Evolutionary conservation across 139 green algal genomes (phyloP), one percentile per base, ranked within the genome.

Genomic region (Haematococcus lacustris): DNA sequence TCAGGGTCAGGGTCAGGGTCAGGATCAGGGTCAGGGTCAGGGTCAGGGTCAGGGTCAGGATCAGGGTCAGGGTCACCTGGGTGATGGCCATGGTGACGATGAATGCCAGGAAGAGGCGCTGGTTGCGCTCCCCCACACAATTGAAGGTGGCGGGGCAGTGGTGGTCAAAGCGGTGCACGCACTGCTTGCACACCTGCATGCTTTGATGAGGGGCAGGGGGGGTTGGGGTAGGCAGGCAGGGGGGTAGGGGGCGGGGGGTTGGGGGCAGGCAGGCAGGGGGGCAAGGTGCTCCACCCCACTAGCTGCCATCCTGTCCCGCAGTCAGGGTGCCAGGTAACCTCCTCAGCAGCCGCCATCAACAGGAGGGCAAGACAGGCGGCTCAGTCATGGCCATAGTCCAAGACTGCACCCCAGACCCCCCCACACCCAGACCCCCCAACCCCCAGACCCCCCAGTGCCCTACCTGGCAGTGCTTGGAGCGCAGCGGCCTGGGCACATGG

Each of bases 131-230:
- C 1, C 90, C 90, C 25, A 96, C 79, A 66, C 88, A 93, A 50
- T 85, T 91, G 63, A 73, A 70, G 2, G 92, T 73, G 79, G 88
- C 92, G 23, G 87, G 82, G 82, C 90, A 96, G 84, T 96, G 90
- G 75, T 96, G 89, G 74, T 96, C 90, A 63, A 96, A 94, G 2
- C 77, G 78, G 33, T 80, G 72, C 59, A 96, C 88, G 76, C 90
- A 96, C 34, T 72, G 73, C 35, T 85, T 82, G 77, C 88, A 94
- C n/a, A 85, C 63, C 70, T 76, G 70, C 13, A 57, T 57, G 47
- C 47, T 28, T 13, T 57, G 47, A n/a, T n/a, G n/a, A n/a, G n/a
- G n/a, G n/a, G n/a, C n/a, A n/a, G n/a, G n/a, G n/a, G n/a, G n/a
- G n/a, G n/a, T n/a, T n/a, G n/a, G n/a, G n/a, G n/a, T n/a, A n/a